Evolutionary conservation across 2,329 filamentous ascomycete genomes (phyloP).

Genomic region (Fusarium sp.): DNA sequence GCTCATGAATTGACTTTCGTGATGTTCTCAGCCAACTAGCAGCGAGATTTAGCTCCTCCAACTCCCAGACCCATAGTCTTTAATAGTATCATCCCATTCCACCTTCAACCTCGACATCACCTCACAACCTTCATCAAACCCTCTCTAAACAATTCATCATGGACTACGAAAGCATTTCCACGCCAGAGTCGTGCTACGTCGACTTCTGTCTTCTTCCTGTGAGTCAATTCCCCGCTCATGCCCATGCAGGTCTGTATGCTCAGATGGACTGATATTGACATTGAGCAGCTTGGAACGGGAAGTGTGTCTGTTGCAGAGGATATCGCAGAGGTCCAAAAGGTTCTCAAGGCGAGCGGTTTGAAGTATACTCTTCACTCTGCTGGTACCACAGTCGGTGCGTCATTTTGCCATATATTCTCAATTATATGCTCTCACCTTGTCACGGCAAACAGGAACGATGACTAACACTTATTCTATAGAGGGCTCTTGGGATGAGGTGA

Average conservation of each 20-base stretch:
- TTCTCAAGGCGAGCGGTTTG: slow-evolving; percentile 83
- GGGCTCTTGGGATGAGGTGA: slow-evolving; percentile 90
- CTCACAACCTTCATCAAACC: not conserved
- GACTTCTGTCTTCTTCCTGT: slow-evolving; percentile 94
- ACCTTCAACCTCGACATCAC: not conserved
- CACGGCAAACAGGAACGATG: not conserved
- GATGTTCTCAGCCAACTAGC: slow-evolving; percentile 37
- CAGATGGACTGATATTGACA: slow-evolving; percentile 10
- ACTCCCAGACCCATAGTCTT: slow-evolving; percentile 8
- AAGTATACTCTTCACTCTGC: slow-evolving; percentile 92
- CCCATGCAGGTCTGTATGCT: no score
- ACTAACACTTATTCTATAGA: slow-evolving; percentile 63
- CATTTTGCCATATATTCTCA: slow-evolving; percentile 14
- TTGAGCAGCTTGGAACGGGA: slow-evolving; percentile 78
- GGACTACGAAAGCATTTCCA: slow-evolving; percentile 65
- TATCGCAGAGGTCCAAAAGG: slow-evolving; percentile 86
- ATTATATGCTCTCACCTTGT: not conserved
- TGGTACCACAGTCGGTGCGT: slow-evolving; percentile 88
- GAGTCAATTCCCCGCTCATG: slow-evolving; percentile 45
- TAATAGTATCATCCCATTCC: slow-evolving; percentile 1
- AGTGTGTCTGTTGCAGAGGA: slow-evolving; percentile 81
- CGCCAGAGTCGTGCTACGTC: slow-evolving; percentile 80
- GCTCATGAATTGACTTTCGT: slow-evolving; percentile 1
- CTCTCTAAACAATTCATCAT: slow-evolving; percentile 37
- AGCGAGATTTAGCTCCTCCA: not conserved